Conservation (phyloP, 352 stramenopile genomes). For the Pythium dissotocum region DNA sequence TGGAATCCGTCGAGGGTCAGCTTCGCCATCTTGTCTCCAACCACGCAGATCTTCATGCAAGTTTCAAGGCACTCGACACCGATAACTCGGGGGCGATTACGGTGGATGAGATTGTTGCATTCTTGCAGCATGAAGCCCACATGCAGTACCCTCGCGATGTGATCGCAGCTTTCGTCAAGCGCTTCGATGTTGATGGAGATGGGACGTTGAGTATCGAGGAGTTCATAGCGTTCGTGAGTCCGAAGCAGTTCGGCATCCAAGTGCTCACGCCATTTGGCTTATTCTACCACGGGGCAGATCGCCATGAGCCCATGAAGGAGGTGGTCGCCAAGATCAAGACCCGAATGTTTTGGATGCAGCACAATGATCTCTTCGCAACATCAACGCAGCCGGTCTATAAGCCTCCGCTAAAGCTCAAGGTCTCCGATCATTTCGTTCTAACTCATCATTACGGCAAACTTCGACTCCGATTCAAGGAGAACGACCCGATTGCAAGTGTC, state of each 20-base stretch:
- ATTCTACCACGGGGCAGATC: slow-evolving; percentile 39
- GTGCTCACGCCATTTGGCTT: slow-evolving; percentile 50
- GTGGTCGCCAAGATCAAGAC: slow-evolving; percentile 45
- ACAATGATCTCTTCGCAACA: slow-evolving; percentile 45
- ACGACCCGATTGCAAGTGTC: slow-evolving; percentile 28
- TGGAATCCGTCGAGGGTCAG: slow-evolving; percentile 45
- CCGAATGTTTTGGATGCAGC: slow-evolving; percentile 59
- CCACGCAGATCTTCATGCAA: slow-evolving; percentile 30
- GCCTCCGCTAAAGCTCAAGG: slow-evolving; percentile 33
- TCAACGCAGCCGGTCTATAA: slow-evolving; percentile 7
- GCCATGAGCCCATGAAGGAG: slow-evolving; percentile 29
- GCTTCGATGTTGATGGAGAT: slow-evolving; percentile 50
- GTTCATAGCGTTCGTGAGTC: slow-evolving; percentile 44
- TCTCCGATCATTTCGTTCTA: slow-evolving; percentile 38
- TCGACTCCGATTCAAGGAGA: slow-evolving; percentile 26
- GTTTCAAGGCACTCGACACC: slow-evolving; percentile 36
- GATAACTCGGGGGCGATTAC: slow-evolving; percentile 41
- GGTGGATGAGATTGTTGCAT: slow-evolving; percentile 33
- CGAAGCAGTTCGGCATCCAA: slow-evolving; percentile 45
- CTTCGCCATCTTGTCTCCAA: slow-evolving; percentile 34
- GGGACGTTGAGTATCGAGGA: slow-evolving; percentile 46
- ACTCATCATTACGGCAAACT: slow-evolving; percentile 40
- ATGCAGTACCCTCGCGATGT: slow-evolving; percentile 36
- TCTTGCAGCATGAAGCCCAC: slow-evolving; percentile 32
- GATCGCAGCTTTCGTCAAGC: slow-evolving; percentile 41